Base-by-base conservation (phyloP, 2,329 filamentous ascomycete species). In the Pseudopyrenochaeta lycopersici region DNA sequence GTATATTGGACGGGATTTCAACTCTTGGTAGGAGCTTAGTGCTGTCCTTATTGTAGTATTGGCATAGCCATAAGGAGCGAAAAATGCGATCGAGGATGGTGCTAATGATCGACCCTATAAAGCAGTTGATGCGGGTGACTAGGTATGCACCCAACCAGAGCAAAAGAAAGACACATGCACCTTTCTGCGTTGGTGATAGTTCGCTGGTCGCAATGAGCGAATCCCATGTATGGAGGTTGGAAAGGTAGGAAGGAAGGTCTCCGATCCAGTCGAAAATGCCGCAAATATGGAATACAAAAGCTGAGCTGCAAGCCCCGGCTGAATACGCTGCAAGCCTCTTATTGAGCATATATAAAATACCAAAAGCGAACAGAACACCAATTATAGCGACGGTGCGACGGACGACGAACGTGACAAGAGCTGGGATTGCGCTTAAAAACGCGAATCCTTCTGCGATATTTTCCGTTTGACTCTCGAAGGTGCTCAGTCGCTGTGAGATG, bases 121-220 rank as follows among this genome's bases (percentile, higher is more conserved):
- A 59, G 0, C 27, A 48, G 29, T 61, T 67, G 30, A 68, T 21
- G 7, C 50, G 40, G 6, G 56, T 56, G 2, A 68, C 47, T 1
- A 63, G 61, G n/a, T 66, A 62, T 7, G 66, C 62, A 4, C 54
- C 41, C 2, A 61, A 18, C 66, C 66, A 67, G 1, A 68, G 38
- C 0, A 61, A 0, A 14, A 68, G 14, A 1, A 66, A n/a, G 21
- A 59, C 17, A 1, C 42, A 35, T 0, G 51, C 50, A 9, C 58
- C 59, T 17, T 63, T 66, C 18, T 68, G 64, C 17, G 57, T 60
- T 4, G 60, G 17, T 2, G 54, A 60, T 27, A 64, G 47, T 2
- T 29, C 12, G 1, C 23, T 9, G 11, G 61, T 14, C 11, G 21
- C 21, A 2, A 51, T 10, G 7, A 49, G n/a, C 3, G 41, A 36